Evolutionary conservation across 805 yeast species (phyloP), one percentile per base, ranked within the genome.

Genomic region (Candida tallmaniae): DNA sequence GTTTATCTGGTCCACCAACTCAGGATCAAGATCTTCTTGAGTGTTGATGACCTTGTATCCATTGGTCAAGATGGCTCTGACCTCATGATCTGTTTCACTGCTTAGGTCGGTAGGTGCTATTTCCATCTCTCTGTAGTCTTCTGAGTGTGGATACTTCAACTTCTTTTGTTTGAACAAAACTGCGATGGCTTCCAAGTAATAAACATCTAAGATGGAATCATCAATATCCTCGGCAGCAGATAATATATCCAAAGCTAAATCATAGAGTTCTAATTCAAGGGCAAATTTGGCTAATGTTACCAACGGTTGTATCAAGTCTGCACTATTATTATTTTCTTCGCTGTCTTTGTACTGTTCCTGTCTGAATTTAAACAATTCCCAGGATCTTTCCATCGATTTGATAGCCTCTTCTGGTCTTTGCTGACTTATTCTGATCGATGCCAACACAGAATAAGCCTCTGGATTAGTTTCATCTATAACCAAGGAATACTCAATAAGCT

Each of bases 391-490:
- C 32, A 89, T 65, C 1, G 93, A 88, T 17, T 70, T 68, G 31
- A 61, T 58, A 9, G 97, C 97, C 5, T 88, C 96, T 0, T 70
- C 69, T 26, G 64, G 70, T 33, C 78, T 65, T 53, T 81, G 88
- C 58, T 93, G 97, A 6, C 96, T 84, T 30, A 90, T 87, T 40
- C 95, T 73, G 40, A 93, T 84, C 27, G 95, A 86, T 4, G 95
- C 87, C 42, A 88, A 65, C 21, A 84, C 67, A 1, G 88, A 74
- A 79, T 86, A 85, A 1, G 86, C 74, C 56, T 89, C 97, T 1
- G 95, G 83, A 38, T 83, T 79, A 21, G 56, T 47, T 15, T 65
- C 65, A 42, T 81, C 83, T 22, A 84, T 58, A 34, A 73, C 60
- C 50, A 86, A 58, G 1, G 94, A 78, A 45, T 73, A 74, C 8